Conservation (phyloP, 176 grass and related monocot species). For the Rhynchospora pubera region DNA sequence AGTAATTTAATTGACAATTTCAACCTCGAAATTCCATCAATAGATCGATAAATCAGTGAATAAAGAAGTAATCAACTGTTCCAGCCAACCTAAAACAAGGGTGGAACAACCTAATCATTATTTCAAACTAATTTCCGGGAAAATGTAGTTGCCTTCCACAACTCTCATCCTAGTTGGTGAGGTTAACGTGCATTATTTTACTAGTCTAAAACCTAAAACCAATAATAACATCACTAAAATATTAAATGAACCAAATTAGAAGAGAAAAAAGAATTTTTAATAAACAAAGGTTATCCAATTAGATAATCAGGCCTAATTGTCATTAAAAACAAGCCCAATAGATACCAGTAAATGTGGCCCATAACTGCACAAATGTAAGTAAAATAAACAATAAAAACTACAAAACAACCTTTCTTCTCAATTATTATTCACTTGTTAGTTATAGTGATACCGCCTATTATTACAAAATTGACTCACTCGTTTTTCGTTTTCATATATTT, state of each 20-base stretch:
- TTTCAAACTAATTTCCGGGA: background rate
- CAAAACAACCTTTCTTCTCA: background rate
- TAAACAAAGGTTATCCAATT: background rate
- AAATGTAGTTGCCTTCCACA: background rate
- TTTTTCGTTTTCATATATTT: conserved; percentile 85
- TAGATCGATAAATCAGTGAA: background rate
- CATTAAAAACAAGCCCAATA: background rate
- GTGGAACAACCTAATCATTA: background rate
- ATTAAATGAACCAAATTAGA: background rate
- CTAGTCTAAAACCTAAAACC: background rate
- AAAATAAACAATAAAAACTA: background rate
- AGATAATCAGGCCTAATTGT: background rate
- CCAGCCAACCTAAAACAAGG: background rate
- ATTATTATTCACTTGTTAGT: background rate
- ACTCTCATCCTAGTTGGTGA: background rate
- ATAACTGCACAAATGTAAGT: background rate
- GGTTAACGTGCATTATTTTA: background rate
- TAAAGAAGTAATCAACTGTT: background rate
- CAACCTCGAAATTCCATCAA: too few species aligned
- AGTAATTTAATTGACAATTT: background rate
- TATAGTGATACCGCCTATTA: background rate
- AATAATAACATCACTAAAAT: background rate
- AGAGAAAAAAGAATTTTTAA: background rate
- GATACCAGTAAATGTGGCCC: background rate
- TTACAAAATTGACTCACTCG: conserved; percentile 32